Evolutionary conservation across 805 yeast genomes (phyloP), one percentile per base, ranked within the genome.

Genomic region (Suhomyces faveliae): DNA sequence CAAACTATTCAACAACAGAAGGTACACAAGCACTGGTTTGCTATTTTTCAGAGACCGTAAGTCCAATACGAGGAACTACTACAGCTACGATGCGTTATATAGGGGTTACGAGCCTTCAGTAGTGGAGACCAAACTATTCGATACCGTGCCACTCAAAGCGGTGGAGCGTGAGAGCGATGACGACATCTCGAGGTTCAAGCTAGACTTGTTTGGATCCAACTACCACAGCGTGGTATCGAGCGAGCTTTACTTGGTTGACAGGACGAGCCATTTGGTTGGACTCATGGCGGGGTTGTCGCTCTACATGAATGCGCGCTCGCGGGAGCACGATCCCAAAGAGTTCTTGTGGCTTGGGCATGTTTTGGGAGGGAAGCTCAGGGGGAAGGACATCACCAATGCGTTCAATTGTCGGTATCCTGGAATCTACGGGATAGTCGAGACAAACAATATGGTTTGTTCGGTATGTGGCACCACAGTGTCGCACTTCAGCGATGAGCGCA

Each of bases 1-100:
- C 12, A 13, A 35, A n/a, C 33, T 52, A 27, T 42, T 52, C 25
- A 42, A 44, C 5, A 23, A 35, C 9, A 20, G 47, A 4, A 52
- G 60, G 42, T 62, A 62, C 43, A 37, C 29, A 35, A 25, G 41
- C 12, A 44, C 59, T 11, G 57, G 58, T 11, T 51, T 67, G 2
- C 50, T 54, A 39, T 59, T 61, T 42, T 64, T 63, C 51, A 56
- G 54, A 48, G 68, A 61, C 48, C 50, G 62, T n/a, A 47, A 47
- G 41, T 22, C 30, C 9, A 30, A 22, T 17, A n/a, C 17, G 13
- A 35, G 37, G 17, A 24, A 43, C 51, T 49, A 42, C 41, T 40
- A 24, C 27, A 35, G 30, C 17, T 35, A 35, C 44, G 9, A 13
- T 7, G 25, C 19, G 24, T 19, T 25, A 20, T 46, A 40, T 29